Evolutionary conservation across 1,284 basidiomycete genomes (phyloP).

Genomic region (Phellopilus nigrolimitatus): DNA sequence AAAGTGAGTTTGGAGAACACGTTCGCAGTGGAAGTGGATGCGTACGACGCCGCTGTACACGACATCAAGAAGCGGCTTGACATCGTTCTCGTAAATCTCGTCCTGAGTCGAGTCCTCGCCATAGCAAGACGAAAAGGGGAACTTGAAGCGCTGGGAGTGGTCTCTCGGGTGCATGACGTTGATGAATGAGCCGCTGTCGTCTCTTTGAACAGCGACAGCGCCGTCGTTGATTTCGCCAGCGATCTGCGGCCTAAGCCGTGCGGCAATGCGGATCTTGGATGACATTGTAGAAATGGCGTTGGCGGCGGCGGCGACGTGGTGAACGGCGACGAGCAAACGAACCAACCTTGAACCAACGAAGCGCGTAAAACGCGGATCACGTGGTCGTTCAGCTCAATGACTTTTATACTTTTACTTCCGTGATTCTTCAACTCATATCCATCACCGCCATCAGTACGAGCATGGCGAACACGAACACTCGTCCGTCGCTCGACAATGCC

Average conservation of each 20-base stretch:
- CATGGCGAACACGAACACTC: neutral
- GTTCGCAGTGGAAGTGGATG: neutral
- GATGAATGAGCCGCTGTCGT: conserved; percentile 41
- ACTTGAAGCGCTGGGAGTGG: conserved; percentile 59
- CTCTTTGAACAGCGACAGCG: conserved; percentile 47
- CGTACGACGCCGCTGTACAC: conserved; percentile 63
- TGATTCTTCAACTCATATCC: too few relatives aligned
- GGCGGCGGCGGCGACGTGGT: neutral
- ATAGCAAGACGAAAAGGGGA: conserved; percentile 72
- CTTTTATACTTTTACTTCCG: too few relatives aligned
- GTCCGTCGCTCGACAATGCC: conserved; percentile 11
- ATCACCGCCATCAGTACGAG: neutral
- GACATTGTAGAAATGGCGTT: conserved; percentile 13
- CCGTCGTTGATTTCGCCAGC: conserved; percentile 57
- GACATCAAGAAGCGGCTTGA: conserved; percentile 63
- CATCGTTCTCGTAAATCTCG: conserved; percentile 66
- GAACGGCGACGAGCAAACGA: neutral
- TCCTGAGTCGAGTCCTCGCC: conserved; percentile 60
- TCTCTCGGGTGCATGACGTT: conserved; percentile 64
- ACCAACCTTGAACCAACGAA: neutral
- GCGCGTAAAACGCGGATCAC: neutral
- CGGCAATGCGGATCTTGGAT: conserved; percentile 26
- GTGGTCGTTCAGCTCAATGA: too few relatives aligned
- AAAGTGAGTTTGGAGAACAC: conserved; percentile 1
- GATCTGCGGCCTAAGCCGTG: conserved; percentile 51